Evolutionary conservation across 2,329 filamentous ascomycete species (phyloP), one percentile per base, ranked within the genome.

Genomic region (Talaromyces atroroseus): DNA sequence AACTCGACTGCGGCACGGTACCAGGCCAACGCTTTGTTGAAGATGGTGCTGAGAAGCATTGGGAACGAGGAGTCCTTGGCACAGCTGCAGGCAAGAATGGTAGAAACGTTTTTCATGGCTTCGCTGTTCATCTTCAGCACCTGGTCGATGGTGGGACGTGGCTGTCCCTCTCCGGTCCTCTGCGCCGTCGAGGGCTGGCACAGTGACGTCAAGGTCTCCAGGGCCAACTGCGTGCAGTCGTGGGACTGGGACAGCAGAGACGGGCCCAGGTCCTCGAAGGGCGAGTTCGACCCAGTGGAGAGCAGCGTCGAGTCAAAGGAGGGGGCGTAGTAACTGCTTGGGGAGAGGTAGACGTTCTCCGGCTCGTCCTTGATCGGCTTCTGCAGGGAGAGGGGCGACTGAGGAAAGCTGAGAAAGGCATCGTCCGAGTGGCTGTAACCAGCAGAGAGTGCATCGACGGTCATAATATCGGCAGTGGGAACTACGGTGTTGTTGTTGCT

Each of bases 31-130:
- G 54, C 49, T 34, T 59, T 59, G n/a, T 44, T 54, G 23, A 56
- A 57, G 42, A 59, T 59, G n/a, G 54, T 51, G 32, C 49, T 52
- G 34, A 59, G 45, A 23, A 59, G 58, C 49, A 59, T 57, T 5
- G 58, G 54, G 8, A 59, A 57, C 7, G 53, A 59, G 1, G 50
- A 57, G 51, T 59, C 58, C 51, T 59, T 59, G 34, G 58, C 42
- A 47, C 58, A 59, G 52, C 42, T 46, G 50, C 58, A 59, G 18
- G 54, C 21, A 11, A 59, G 54, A 52, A 59, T 53, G 3, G 54
- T 57, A 11, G 52, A 44, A 2, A 53, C 45, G 48, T 52, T 59
- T 32, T 57, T 57, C 47, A 57, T 59, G 2, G 58, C 58, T 16
- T 52, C 58, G 42, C 51, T 50, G 36, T 59, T 59, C 12, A 52